Percentiles rank a stretch among this genome's conserved stretches.
Conservation (phyloP, 2,329 filamentous ascomycete genomes). For the Byssochlamys sp. region DNA sequence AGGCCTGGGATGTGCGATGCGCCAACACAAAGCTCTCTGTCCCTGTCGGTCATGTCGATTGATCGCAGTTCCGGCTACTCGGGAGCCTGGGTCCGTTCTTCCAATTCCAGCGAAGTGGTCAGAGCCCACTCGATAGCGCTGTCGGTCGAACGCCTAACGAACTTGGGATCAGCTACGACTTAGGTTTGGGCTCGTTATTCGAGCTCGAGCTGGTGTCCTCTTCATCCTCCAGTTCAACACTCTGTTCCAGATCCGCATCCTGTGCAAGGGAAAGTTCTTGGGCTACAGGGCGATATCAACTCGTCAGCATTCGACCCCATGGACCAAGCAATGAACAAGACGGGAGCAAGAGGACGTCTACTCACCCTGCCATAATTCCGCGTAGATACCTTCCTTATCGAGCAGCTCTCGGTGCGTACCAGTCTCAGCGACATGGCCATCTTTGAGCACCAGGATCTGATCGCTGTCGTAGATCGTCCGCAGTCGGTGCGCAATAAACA, state of each 20-base stretch:
- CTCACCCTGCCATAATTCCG: constrained; percentile 81
- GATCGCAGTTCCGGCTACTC: background rate
- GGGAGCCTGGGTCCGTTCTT: background rate
- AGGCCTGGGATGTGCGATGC: background rate
- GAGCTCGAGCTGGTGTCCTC: constrained; percentile 9
- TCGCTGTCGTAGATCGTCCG: constrained; percentile 91
- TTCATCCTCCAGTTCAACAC: constrained; percentile 28
- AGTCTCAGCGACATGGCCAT: constrained; percentile 75
- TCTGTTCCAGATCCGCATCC: constrained; percentile 31
- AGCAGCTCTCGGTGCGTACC: constrained; percentile 81
- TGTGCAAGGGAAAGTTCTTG: constrained; percentile 50
- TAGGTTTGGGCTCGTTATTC: constrained; percentile 1
- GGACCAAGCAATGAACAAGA: background rate
- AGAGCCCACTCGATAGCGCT: background rate
- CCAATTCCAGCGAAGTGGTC: background rate
- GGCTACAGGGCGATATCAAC: constrained; percentile 30
- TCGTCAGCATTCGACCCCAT: background rate
- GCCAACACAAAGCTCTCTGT: background rate
- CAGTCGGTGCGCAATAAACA: constrained; percentile 87
- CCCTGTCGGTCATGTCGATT: background rate
- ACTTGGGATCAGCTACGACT: constrained; percentile 1
- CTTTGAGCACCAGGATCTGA: constrained; percentile 79
- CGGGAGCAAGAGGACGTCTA: background rate
- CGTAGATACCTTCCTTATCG: constrained; percentile 63
- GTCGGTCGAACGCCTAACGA: background rate